These are phyloP conservation scores for Leccinum uliginosum DNA, from an alignment of 768 basidiomycete species.

Conservation along the genomic window DNA sequence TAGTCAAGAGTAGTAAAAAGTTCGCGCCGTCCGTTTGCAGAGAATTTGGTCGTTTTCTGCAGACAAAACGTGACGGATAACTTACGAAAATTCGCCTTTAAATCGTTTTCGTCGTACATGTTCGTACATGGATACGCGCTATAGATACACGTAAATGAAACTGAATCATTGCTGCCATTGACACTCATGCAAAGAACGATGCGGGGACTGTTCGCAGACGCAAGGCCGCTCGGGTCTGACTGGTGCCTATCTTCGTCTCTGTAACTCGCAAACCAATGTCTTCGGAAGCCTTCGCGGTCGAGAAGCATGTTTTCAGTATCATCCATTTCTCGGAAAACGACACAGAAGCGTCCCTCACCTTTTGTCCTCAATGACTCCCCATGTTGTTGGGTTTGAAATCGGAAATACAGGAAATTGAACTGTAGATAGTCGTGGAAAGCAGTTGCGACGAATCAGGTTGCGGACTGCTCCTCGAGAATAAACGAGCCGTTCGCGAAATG, in stretches of 20 bases:
- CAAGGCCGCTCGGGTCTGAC: background rate
- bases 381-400: background rate
- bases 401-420: conserved; percentile 10
- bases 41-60: no score
- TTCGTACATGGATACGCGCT: background rate
- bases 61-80: background rate
- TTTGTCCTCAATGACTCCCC: no score
- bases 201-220: background rate
- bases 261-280: background rate
- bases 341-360: conserved; percentile 1
- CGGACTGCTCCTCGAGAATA: conserved; percentile 10
- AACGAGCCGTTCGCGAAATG: conserved; percentile 10
- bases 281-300: background rate
- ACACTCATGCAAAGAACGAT: background rate
- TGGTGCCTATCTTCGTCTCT: background rate
- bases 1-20: no score
- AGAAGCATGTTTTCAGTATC: background rate
- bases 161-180: background rate
- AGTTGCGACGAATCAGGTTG: conserved; percentile 12
- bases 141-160: background rate
- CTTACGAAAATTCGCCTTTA: background rate
- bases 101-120: background rate
- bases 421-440: background rate
- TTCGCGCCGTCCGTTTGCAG: no score
- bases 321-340: background rate